Base-by-base conservation (phyloP, 2,329 filamentous ascomycete species). In the Hymenotorrendiella dingleyae region DNA sequence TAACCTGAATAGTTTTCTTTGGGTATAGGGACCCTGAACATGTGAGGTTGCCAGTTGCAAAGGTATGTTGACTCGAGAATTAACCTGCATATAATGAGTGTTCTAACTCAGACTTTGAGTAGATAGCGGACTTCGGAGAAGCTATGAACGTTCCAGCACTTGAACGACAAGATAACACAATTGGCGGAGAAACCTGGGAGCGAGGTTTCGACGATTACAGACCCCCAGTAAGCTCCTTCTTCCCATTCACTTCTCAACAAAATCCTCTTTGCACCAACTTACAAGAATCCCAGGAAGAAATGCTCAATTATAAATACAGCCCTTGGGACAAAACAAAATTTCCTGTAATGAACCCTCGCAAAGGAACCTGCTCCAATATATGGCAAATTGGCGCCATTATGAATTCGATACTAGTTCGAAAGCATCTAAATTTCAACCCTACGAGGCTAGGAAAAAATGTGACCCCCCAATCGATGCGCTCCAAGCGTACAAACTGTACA, bases 61-160 rank as follows among this genome's bases (percentile, higher is more conserved):
- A 43, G 27, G 40, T 43, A 1, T 19, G 35, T 27, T 30, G 11
- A 4, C n/a, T 30, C 19, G 28, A 16, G 17, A 10, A 2, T 6
- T 35, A 2, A 8, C 16, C 19, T 20, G n/a, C 7, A 7, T 9
- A 8, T 20, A 6, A 10, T 9, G n/a, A 10, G 16, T 6, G n/a
- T 20, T 4, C 20, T 35, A 11, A 35, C 19, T 9, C 19, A 8
- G n/a, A n/a, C n/a, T 20, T 12, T 11, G 19, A 7, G 14, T 22
- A 47, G 45, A 41, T 47, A 27, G 45, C 35, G 23, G 45, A 47
- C 20, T 44, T 47, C n/a, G 45, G 45, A 20, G 45, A 44, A 30
- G 37, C 45, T 20, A 12, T 41, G 16, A 21, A 28, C 10, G 37
- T 47, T 14, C 23, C 28, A 16, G 30, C 37, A 7, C 16, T 21